Evolutionary conservation across 2,329 filamentous ascomycete species (phyloP).

Genomic region (Trichophaea hybrida): DNA sequence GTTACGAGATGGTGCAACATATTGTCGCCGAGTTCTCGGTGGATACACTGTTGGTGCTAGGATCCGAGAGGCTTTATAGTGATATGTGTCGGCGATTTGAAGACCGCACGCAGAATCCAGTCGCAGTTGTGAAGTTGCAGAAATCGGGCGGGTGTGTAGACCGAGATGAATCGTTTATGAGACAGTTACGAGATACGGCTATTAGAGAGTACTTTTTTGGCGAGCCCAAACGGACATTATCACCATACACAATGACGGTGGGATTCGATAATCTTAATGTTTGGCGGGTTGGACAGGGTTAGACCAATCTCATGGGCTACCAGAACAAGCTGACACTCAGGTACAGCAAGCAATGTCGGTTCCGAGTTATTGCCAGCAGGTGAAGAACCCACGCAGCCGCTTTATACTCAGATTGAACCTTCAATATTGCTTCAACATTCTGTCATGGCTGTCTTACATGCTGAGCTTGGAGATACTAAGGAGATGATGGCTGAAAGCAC

Average conservation of each 20-base stretch:
- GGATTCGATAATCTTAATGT: slow-evolving; percentile 61
- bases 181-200: slow-evolving; percentile 55
- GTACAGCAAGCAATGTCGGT: not conserved
- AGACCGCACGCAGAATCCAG: slow-evolving; percentile 43
- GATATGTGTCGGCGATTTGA: slow-evolving; percentile 57
- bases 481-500: slow-evolving; percentile 64
- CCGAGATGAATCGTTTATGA: slow-evolving; percentile 59
- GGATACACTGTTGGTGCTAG: slow-evolving; percentile 57
- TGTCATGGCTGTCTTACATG: slow-evolving; percentile 72
- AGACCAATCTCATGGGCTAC: not conserved
- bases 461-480: slow-evolving; percentile 51
- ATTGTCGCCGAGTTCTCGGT: slow-evolving; percentile 56
- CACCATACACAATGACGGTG: slow-evolving; percentile 73
- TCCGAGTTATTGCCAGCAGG: slow-evolving; percentile 30
- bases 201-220: slow-evolving; percentile 95
- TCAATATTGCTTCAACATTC: slow-evolving; percentile 52
- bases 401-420: slow-evolving; percentile 11
- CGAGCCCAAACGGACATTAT: slow-evolving; percentile 57
- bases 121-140: slow-evolving; percentile 63
- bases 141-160: slow-evolving; percentile 76
- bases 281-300: slow-evolving; percentile 52
- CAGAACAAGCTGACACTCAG: not conserved
- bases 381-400: slow-evolving; percentile 30
- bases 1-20: slow-evolving; percentile 66
- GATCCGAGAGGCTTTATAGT: slow-evolving; percentile 59